Percentiles rank a stretch among this genome's conserved stretches.
Evolutionary conservation across 331 rosid species (phyloP).

Genomic region (Cucumis variabilis): DNA sequence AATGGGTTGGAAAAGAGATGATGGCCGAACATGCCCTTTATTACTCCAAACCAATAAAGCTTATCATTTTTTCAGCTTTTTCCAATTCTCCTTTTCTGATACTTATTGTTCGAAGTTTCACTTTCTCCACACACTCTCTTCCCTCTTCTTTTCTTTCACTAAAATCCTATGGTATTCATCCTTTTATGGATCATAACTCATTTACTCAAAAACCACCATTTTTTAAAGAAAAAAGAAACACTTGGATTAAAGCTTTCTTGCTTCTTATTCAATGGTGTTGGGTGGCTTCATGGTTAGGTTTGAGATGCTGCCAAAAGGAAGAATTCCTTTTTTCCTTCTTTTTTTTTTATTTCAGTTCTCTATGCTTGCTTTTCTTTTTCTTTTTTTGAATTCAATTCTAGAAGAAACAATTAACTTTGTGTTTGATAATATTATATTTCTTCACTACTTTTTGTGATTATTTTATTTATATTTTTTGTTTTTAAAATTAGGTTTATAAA

Average conservation of each 20-base stretch:
- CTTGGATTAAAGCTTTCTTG: neutral
- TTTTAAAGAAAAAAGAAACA: neutral
- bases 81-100: neutral
- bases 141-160: neutral
- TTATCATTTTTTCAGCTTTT: neutral
- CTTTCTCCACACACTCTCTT: neutral
- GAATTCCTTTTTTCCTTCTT: too few species aligned
- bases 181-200: neutral
- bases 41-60: neutral
- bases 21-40: conserved; percentile 29
- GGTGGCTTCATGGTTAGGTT: neutral
- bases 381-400: too few species aligned
- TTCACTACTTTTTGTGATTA: too few species aligned
- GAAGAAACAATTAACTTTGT: too few species aligned
- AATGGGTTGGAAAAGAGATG: conserved; percentile 2
- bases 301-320: too few species aligned
- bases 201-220: neutral
- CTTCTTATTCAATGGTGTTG: neutral
- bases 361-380: too few species aligned
- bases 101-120: too few species aligned
- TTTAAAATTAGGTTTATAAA: too few species aligned
- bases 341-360: too few species aligned
- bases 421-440: too few species aligned
- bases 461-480: too few species aligned
- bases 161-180: neutral